Evolutionary conservation across 2,329 filamentous ascomycete species (phyloP), one percentile per base, ranked within the genome.

Genomic region (Periconia digitata): DNA sequence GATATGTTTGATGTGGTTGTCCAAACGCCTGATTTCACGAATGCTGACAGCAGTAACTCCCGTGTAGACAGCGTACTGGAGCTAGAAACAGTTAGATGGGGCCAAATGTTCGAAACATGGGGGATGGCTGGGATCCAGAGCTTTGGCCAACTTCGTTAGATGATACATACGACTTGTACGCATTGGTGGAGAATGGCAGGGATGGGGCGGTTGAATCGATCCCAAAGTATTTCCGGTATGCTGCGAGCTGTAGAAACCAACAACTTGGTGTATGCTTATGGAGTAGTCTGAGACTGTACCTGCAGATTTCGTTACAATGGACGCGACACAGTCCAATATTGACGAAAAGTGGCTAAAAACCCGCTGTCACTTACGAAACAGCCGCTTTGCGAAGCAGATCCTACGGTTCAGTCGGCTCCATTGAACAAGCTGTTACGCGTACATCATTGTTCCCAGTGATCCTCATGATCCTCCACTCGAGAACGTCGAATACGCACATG

Each of bases 231-330:
- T 41, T 43, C 49, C 39, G 36, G 39, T 40, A 29, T 23, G 17
- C 20, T 32, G 40, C 40, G 46, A 41, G 44, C 29, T 23, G 40
- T 32, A 24, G 46, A 40, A 32, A 42, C 29, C 27, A 42, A 40
- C 49, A n/a, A 40, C 18, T 18, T 34, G 32, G 24, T 13, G 24
- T 13, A 27, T 7, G 24, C 24, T 27, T 27, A 6, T 27, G 24
- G 24, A 27, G 12, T 13, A 32, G 34, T 64, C 8, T 16, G 64
- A 69, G 67, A 67, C 62, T 52, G 61, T 63, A 63, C 63, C 64
- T 66, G 66, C 66, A 68, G 58, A 60, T 52, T 40, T 48, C 57
- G 60, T 47, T 49, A 50, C 54, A 56, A 43, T 51, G 39, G 45
- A 47, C 62, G 62, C 67, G 68, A 69, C 64, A 56, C 37, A 46